Percentiles rank a stretch among this genome's conserved stretches.
Evolutionary conservation across 1,139 yeast species (phyloP).

Genomic region (Debaryomyces udenii): DNA sequence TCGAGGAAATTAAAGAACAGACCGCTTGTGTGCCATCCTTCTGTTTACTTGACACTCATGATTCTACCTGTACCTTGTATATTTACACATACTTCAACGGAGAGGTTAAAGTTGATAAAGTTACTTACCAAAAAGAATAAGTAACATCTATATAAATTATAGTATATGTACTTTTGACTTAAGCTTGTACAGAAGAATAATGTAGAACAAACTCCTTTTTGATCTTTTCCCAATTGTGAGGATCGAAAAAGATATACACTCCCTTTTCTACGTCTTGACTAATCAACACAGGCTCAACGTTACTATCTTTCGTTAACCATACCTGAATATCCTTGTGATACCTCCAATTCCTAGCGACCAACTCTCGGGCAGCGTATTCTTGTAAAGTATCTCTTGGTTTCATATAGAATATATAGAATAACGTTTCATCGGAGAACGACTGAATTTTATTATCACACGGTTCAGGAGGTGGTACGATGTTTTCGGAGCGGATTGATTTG

Average conservation of each 20-base stretch:
- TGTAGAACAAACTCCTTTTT: constrained; percentile 78
- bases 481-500: constrained; percentile 52
- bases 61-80: constrained; percentile 74
- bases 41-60: constrained; percentile 83
- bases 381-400: constrained; percentile 93
- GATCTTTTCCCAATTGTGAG: constrained; percentile 94
- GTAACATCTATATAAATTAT: constrained; percentile 9
- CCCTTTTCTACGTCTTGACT: constrained; percentile 90
- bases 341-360: constrained; percentile 91
- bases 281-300: constrained; percentile 84
- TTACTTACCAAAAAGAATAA: constrained; percentile 70
- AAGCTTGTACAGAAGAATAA: constrained; percentile 57
- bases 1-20: constrained; percentile 22
- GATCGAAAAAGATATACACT: constrained; percentile 94
- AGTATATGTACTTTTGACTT: constrained; percentile 11
- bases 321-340: constrained; percentile 94
- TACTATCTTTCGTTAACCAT: constrained; percentile 95
- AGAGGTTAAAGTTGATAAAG: constrained; percentile 91
- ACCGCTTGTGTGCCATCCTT: constrained; percentile 71
- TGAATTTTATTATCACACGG: constrained; percentile 69
- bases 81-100: constrained; percentile 80
- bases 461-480: constrained; percentile 47
- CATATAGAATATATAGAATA: constrained; percentile 91
- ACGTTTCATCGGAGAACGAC: constrained; percentile 85
- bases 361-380: constrained; percentile 90